Conservation (phyloP, 192 early-diverging fungal genomes). For the Piromyces sp. region DNA sequence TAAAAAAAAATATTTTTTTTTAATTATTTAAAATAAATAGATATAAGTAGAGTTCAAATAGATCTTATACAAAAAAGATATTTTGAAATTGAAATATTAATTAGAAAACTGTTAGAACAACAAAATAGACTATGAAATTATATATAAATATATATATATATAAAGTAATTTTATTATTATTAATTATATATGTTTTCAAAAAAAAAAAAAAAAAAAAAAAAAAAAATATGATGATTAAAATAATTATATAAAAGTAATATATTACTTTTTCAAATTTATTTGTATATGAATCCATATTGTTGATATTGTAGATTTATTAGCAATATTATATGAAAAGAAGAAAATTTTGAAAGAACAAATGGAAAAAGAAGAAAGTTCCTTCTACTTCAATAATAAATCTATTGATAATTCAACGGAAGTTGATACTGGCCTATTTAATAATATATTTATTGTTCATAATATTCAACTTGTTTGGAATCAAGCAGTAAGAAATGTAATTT, state of each 20-base stretch:
- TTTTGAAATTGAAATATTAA: background rate
- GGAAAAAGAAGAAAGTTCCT: background rate
- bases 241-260: too few relatives aligned
- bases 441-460: conserved; percentile 69
- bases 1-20: too few relatives aligned
- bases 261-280: too few relatives aligned
- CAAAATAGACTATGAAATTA: background rate
- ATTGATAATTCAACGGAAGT: conserved; percentile 11
- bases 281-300: too few relatives aligned
- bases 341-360: conserved; percentile 23
- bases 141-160: too few relatives aligned
- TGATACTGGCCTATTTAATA: conserved; percentile 27
- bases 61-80: background rate
- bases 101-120: background rate
- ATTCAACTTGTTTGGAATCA: conserved; percentile 71
- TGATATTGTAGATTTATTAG: conserved; percentile 34
- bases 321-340: conserved; percentile 40
- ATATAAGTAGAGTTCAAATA: background rate
- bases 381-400: conserved; percentile 5
- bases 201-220: too few relatives aligned
- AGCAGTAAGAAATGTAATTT: conserved; percentile 61
- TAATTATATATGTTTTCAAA: too few relatives aligned
- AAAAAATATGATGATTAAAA: too few relatives aligned
- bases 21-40: background rate
- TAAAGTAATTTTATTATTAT: too few relatives aligned